A percentile compares a stretch with the other conserved stretches of the same genome.
Evolutionary conservation across 163 green algal species (phyloP).

Genomic region (Chlamydomonas reinhardtii): DNA sequence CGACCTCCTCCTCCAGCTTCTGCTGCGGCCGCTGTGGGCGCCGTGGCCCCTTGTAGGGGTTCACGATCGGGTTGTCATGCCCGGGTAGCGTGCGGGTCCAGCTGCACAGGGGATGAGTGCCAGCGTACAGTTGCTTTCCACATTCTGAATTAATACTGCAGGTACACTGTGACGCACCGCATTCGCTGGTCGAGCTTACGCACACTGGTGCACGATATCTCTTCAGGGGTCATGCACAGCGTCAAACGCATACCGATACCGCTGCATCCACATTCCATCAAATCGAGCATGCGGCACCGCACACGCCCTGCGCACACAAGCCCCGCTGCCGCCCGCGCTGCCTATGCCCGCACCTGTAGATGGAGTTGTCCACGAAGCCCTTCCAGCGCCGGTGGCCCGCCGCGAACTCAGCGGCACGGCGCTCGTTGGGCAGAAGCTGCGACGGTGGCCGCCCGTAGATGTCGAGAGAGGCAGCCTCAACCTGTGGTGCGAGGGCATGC

Average conservation of each 20-base stretch:
- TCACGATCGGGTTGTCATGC: conserved; percentile 65
- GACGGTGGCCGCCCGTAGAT: conserved; percentile 61
- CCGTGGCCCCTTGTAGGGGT: conserved; percentile 63
- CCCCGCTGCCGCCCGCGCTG: too few relatives aligned
- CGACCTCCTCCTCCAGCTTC: conserved; percentile 25
- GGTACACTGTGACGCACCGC: too few relatives aligned
- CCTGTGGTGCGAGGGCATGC: background rate
- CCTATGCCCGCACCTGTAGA: conserved; percentile 53
- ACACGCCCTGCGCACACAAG: too few relatives aligned
- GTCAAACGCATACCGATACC: too few relatives aligned
- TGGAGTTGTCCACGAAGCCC: conserved; percentile 66
- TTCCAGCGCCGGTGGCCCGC: conserved; percentile 65
- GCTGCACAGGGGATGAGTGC: too few relatives aligned
- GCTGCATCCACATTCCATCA: too few relatives aligned
- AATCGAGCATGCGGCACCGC: too few relatives aligned
- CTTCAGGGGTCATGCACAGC: too few relatives aligned
- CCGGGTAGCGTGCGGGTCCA: conserved; percentile 69
- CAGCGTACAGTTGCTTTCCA: too few relatives aligned
- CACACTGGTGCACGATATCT: too few relatives aligned
- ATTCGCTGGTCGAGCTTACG: too few relatives aligned
- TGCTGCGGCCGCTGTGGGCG: conserved; percentile 3
- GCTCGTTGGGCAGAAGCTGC: conserved; percentile 56
- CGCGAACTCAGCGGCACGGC: conserved; percentile 59
- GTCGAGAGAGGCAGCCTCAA: conserved; percentile 61
- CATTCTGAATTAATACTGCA: too few relatives aligned